Conservation (phyloP, 2,329 filamentous ascomycete genomes). For the Elsinoe arachidis region DNA sequence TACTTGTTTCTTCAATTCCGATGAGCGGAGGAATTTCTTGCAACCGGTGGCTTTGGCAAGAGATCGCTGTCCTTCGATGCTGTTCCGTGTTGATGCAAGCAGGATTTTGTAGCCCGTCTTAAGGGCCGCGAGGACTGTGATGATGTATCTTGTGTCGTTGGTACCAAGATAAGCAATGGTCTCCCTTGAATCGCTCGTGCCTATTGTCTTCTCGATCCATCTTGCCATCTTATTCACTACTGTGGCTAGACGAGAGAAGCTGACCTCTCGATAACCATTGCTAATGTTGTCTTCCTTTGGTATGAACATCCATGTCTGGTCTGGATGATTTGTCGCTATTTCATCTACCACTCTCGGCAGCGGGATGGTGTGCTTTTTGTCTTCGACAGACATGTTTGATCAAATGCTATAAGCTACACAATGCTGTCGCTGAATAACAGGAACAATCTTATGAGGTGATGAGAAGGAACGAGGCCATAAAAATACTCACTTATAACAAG, state of each 20-base stretch:
- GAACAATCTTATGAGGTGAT: too few relatives aligned
- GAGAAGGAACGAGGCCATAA: too few relatives aligned
- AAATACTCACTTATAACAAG: not conserved
- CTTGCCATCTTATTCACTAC: conserved; percentile 17
- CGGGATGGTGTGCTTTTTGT: conserved; percentile 6
- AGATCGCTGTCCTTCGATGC: conserved; percentile 14
- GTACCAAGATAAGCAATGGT: conserved; percentile 20
- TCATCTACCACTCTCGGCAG: conserved; percentile 18
- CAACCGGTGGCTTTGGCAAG: conserved; percentile 13
- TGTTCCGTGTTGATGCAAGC: conserved; percentile 16
- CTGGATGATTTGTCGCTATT: conserved; percentile 16
- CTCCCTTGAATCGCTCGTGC: conserved; percentile 14
- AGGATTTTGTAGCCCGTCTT: conserved; percentile 22
- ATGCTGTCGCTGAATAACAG: too few relatives aligned
- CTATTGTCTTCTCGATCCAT: conserved; percentile 18
- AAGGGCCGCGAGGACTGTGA: conserved; percentile 19
- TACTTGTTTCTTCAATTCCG: conserved; percentile 12
- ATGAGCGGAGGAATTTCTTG: conserved; percentile 14
- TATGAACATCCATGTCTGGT: conserved; percentile 19
- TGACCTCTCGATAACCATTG: conserved; percentile 19
- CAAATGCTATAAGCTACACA: not conserved
- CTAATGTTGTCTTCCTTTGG: conserved; percentile 17
- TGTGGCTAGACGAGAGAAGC: conserved; percentile 17
- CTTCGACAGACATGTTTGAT: not conserved
- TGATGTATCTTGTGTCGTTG: conserved; percentile 20